Percentiles rank a stretch among this genome's conserved stretches.
Evolutionary conservation across 1,284 basidiomycete genomes (phyloP).

Genomic region (Ceratobasidium sp.): DNA sequence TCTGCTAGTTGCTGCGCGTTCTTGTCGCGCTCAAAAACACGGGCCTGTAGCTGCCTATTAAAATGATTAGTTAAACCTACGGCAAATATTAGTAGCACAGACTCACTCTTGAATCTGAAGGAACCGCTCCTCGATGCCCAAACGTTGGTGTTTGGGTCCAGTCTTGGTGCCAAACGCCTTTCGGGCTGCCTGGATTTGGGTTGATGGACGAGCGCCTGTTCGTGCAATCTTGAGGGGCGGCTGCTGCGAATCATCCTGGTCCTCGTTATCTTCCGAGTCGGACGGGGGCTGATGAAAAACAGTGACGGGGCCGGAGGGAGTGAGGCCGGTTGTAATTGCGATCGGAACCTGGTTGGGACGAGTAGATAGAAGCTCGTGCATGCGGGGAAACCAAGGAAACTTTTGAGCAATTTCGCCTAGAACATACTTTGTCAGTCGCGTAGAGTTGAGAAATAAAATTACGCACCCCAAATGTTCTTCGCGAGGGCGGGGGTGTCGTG

Average conservation of each 20-base stretch:
- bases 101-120: not conserved
- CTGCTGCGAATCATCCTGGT: not conserved
- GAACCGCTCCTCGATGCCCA: not conserved
- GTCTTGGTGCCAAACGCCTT: not conserved
- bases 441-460: too few species aligned
- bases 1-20: not conserved
- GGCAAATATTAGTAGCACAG: too few species aligned
- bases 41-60: not conserved
- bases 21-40: slow-evolving; percentile 6
- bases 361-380: slow-evolving; percentile 7
- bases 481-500: not conserved
- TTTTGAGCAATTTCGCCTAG: too few species aligned
- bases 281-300: slow-evolving; percentile 7
- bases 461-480: not conserved
- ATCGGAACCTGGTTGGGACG: slow-evolving; percentile 8
- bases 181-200: not conserved
- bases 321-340: not conserved
- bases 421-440: too few species aligned
- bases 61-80: too few species aligned
- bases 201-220: not conserved
- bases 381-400: not conserved
- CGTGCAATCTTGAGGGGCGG: not conserved
- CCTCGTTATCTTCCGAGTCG: not conserved
- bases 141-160: not conserved
- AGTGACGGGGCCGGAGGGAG: not conserved